Evolutionary conservation across 345 rosid species (phyloP).

Genomic region (Angophora floribunda): DNA sequence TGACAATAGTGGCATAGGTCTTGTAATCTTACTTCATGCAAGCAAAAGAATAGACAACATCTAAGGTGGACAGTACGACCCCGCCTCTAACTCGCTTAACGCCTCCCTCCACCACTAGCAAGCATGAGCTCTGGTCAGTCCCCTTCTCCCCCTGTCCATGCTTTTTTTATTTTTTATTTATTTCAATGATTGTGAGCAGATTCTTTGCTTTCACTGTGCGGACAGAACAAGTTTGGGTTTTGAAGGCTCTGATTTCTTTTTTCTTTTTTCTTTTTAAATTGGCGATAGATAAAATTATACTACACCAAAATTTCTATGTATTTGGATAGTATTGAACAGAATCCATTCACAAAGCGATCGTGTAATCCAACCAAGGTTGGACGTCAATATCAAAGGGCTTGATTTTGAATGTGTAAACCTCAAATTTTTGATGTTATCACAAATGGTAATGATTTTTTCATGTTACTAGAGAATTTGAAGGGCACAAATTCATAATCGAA

Average conservation of each 20-base stretch:
- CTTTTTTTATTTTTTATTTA: too few relatives aligned
- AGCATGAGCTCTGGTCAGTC: background rate
- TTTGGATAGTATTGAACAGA: too few relatives aligned
- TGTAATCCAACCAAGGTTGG: too few relatives aligned
- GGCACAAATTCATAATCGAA: background rate
- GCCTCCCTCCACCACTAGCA: background rate
- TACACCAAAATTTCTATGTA: background rate
- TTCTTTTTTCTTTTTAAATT: too few relatives aligned
- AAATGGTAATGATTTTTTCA: too few relatives aligned
- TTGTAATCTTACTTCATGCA: background rate
- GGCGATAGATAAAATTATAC: background rate
- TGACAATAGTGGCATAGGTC: background rate
- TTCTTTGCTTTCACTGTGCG: too few relatives aligned
- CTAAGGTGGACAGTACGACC: fast-evolving
- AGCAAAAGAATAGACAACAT: background rate
- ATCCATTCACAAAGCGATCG: background rate
- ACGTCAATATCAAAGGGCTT: too few relatives aligned
- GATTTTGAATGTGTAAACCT: too few relatives aligned
- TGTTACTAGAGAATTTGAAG: background rate
- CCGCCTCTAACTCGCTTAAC: background rate
- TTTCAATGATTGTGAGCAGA: too few relatives aligned
- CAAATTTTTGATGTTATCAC: too few relatives aligned
- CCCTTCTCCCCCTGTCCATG: background rate
- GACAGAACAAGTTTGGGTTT: background rate
- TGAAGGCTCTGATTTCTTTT: background rate